Conservation (phyloP, 2,329 filamentous ascomycete species). For the Aspergillus intermedius region DNA sequence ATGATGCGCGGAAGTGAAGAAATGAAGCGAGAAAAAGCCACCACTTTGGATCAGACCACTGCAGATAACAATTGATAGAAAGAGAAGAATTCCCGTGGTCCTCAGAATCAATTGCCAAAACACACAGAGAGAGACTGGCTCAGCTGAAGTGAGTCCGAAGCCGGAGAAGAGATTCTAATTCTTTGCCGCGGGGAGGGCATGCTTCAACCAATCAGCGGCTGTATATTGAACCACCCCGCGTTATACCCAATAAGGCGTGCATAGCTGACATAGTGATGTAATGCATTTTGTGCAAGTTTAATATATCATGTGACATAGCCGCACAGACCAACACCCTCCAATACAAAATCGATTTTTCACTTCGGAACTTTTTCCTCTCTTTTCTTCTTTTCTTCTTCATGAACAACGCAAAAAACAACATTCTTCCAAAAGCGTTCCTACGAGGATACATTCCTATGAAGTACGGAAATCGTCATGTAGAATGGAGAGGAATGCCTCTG, state of each 20-base stretch:
- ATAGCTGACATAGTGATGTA: background rate
- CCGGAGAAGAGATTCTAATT: background rate
- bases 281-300: background rate
- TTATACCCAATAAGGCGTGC: background rate
- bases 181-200: background rate
- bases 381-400: constrained; percentile 37
- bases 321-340: constrained; percentile 1
- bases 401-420: constrained; percentile 54
- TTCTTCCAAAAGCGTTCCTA: constrained; percentile 55
- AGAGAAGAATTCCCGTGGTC: background rate
- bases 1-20: background rate
- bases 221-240: background rate
- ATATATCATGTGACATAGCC: background rate
- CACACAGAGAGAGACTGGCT: background rate
- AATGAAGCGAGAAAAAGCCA: constrained; percentile 1
- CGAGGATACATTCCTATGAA: constrained; percentile 50
- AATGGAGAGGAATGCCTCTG: constrained; percentile 44
- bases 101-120: background rate
- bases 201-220: background rate
- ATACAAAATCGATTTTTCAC: constrained; percentile 7
- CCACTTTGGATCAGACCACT: background rate
- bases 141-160: background rate
- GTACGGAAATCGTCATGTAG: constrained; percentile 53
- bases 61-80: background rate
- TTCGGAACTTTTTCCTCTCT: constrained; percentile 20